phyloP scores from a whole-genome alignment of 148 eudicot species.

The Beta vulgaris region DNA sequence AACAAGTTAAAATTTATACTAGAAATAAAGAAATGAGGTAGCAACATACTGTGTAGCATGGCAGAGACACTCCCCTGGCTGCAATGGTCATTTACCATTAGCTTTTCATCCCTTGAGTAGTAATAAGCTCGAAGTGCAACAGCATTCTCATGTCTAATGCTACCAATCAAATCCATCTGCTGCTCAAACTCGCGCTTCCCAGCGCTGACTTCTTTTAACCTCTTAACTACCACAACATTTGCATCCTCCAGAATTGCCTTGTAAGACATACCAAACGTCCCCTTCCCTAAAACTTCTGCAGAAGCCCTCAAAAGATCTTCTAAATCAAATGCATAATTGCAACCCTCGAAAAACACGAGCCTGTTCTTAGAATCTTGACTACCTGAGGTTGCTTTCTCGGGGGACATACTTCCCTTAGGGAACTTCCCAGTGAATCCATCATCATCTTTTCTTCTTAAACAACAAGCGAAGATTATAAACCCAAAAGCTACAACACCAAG shows the following conservation, averaged over 20 bases:
- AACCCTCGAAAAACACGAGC: slow-evolving; percentile 82
- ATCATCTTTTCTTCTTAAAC: slow-evolving; percentile 39
- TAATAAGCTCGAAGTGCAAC: slow-evolving; percentile 86
- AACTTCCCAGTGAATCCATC: slow-evolving; percentile 55
- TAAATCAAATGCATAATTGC: slow-evolving; percentile 79
- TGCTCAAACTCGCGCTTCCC: slow-evolving; percentile 89
- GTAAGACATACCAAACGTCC: slow-evolving; percentile 82
- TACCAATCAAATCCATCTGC: slow-evolving; percentile 84
- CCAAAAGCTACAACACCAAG: slow-evolving; percentile 53
- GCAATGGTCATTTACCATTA: slow-evolving; percentile 75
- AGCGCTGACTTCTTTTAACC: slow-evolving; percentile 80
- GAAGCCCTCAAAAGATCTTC: slow-evolving; percentile 96
- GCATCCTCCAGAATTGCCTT: slow-evolving; percentile 87
- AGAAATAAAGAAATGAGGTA: slow-evolving; percentile 14
- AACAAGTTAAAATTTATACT: background rate
- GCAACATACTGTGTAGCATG: slow-evolving; percentile 71
- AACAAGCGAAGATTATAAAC: slow-evolving; percentile 45
- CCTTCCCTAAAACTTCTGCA: slow-evolving; percentile 94
- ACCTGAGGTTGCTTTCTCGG: slow-evolving; percentile 58
- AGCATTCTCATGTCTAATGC: slow-evolving; percentile 77
- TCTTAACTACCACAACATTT: slow-evolving; percentile 77
- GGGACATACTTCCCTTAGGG: slow-evolving; percentile 65
- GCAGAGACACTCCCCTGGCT: slow-evolving; percentile 69
- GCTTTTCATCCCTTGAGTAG: slow-evolving; percentile 91
- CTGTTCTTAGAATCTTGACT: slow-evolving; percentile 59